Evolutionary conservation across 2,329 filamentous ascomycete species (phyloP), one percentile per base, ranked within the genome.

Genomic region (Colletotrichum destructivum): DNA sequence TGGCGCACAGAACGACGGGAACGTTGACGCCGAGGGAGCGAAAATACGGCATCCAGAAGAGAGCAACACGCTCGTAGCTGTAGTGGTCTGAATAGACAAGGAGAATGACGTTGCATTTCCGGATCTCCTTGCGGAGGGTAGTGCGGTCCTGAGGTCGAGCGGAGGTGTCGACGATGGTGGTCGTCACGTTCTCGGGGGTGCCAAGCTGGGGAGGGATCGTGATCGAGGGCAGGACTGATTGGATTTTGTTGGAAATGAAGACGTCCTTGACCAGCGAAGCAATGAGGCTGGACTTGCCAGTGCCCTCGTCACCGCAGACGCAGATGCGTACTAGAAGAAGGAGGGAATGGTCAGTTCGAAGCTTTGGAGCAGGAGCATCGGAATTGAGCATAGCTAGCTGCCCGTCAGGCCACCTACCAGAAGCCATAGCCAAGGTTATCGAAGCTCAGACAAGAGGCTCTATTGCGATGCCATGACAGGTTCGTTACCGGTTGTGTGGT

Each of bases 41-140:
- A 79, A 99, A 98, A 82, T 98, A 97, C 13, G 96, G 96, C 89
- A 99, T 93, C 96, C 96, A 99, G 82, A 98, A 99, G 56, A 99
- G 87, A 4, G 96, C 96, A 4, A 99, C 95, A 47, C 96, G 89
- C 81, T 99, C 96, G 84, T 98, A 99, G 87, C 95, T 98, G 86
- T 99, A 99, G 83, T 98, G 96, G 81, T 99, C 96, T 75, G 95
- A 95, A 82, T 99, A 99, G 66, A 99, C 95, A 54, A 99, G 90
- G 21, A 98, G 88, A 75, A 99, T 98, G 75, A 98, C 96, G 81
- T 98, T 99, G 78, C 93, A 96, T 82, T 98, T 98, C 75, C 96
- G 92, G 73, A 99, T 95, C 84, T 98, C 96, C 80, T 96, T 96
- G 73, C 95, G 93, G 71, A 99, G 87, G 21, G 92, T 95, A 71